Percentiles rank a stretch among this genome's conserved stretches.
phyloP scores from a whole-genome alignment of 176 grass and related monocot genomes.

The Bonia amplexicaulis region DNA sequence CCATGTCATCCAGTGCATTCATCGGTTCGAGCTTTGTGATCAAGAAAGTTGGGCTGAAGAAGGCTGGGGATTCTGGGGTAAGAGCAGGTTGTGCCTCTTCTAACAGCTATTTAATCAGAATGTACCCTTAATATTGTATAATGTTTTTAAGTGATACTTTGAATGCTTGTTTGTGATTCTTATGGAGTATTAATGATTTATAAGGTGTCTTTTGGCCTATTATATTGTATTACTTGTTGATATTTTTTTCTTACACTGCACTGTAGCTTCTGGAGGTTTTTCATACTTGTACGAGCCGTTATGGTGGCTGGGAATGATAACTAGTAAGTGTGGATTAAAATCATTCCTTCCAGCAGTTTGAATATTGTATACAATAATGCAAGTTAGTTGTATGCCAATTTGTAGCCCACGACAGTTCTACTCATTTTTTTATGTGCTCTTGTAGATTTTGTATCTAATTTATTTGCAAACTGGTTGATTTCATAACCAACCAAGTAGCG shows the following conservation, averaged over 20 bases:
- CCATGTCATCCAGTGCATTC: slow-evolving; percentile 78
- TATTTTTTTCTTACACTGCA: neutral
- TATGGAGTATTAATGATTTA: neutral
- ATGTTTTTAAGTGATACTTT: neutral
- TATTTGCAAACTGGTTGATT: neutral
- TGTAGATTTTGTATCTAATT: neutral
- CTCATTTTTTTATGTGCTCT: neutral
- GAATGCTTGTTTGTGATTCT: neutral
- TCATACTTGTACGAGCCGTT: slow-evolving; percentile 73
- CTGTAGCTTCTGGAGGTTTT: slow-evolving; percentile 69
- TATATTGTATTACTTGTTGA: neutral
- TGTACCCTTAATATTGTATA: neutral
- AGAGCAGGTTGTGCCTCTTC: slow-evolving; percentile 66
- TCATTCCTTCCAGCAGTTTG: neutral
- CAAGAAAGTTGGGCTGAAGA: slow-evolving; percentile 85
- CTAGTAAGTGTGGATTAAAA: slow-evolving; percentile 58
- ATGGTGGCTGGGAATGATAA: slow-evolving; percentile 87
- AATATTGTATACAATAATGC: neutral
- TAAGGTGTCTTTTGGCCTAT: slow-evolving; percentile 3
- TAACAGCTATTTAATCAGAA: slow-evolving; percentile 10
- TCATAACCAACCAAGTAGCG: neutral
- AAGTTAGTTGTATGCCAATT: neutral
- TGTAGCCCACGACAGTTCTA: slow-evolving; percentile 1
- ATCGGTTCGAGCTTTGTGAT: slow-evolving; percentile 93
- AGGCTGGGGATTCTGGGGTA: slow-evolving; percentile 52